Base-by-base conservation (phyloP, 768 basidiomycete species). In the Rhizopogon vesiculosus region DNA sequence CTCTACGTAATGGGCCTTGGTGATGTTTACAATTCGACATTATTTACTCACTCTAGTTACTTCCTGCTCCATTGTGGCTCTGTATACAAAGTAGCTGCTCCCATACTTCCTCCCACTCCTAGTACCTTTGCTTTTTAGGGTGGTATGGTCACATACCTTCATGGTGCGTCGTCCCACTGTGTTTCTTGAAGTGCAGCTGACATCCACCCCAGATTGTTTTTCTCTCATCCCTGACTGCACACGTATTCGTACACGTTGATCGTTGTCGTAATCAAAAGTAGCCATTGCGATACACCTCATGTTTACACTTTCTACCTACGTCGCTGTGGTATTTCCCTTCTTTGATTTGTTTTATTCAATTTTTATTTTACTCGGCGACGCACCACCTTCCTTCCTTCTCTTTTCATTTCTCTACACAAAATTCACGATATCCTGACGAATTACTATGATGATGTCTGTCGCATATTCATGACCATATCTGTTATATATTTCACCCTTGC, bases 181-280 rank as follows among this genome's bases (percentile, higher is more conserved):
- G 6, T 5, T 22, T 15, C 13, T 38, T 38, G 35, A 38, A 13
- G 35, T 13, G 35, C 12, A 38, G 13, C 35, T 38, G 35, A 38
- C 35, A 38, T 13, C 35, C 12, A 33, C 22, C 13, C 15, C 15
- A 49, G 33, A 19, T 22, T 16, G 35, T 22, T 22, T 35, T 35
- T 49, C 48, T 35, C 48, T 35, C 48, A 49, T 49, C 22, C 8
- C 5, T 49, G 48, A 19, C 35, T 12, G 35, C 35, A 38, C 35
- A 49, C 22, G 48, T 29, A 49, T 49, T 25, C 35, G 52, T 38
- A 53, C 33, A 44, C 51, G 35, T 53, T 13, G 42, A 51, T 19
- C 40, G 31, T 54, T 13, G 25, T 56, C 39, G 44, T 55, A 28
- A 25, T 53, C 55, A 51, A 33, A 56, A 60, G 57, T 58, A 58